Evolutionary conservation across 148 eudicot species (phyloP).

Genomic region (Cornus kousa): DNA sequence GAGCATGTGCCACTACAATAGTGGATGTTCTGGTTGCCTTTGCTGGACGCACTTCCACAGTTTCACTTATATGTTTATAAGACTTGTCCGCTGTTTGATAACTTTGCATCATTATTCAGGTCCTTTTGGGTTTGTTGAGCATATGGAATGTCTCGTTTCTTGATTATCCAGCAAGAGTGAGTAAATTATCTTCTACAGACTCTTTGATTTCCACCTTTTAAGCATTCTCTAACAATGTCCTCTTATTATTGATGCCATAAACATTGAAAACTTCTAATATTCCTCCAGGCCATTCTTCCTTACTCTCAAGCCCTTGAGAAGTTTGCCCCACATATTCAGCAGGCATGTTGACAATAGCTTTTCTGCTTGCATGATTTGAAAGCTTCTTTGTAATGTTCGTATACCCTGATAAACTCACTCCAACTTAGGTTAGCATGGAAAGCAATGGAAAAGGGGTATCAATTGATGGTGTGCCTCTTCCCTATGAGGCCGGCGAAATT

Average conservation of each 20-base stretch:
- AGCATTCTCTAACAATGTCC: slow-evolving; percentile 5
- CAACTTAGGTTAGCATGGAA: slow-evolving; percentile 90
- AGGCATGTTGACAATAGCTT: slow-evolving; percentile 38
- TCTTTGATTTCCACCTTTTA: not conserved
- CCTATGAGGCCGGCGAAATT: slow-evolving; percentile 87
- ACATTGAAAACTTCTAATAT: slow-evolving; percentile 2
- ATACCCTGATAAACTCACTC: slow-evolving; percentile 14
- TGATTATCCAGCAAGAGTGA: slow-evolving; percentile 94
- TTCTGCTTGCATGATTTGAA: not conserved
- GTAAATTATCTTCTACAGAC: slow-evolving; percentile 21
- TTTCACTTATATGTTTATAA: not conserved
- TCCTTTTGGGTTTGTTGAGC: slow-evolving; percentile 89
- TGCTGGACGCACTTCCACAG: not conserved
- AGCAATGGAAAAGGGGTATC: slow-evolving; percentile 99
- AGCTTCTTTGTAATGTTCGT: slow-evolving; percentile 11
- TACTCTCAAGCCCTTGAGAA: slow-evolving; percentile 96
- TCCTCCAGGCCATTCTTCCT: slow-evolving; percentile 84
- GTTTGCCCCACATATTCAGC: slow-evolving; percentile 97
- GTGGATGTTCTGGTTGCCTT: slow-evolving; percentile 11
- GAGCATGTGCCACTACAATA: not conserved
- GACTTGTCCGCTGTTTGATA: not conserved
- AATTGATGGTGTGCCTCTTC: slow-evolving; percentile 81
- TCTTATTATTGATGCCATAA: not conserved
- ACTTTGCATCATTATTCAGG: slow-evolving; percentile 44
- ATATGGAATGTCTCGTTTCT: slow-evolving; percentile 95